These are phyloP conservation scores for Solanum pinnatisectum DNA, from an alignment of 257 asterid species.

Conservation along the genomic window DNA sequence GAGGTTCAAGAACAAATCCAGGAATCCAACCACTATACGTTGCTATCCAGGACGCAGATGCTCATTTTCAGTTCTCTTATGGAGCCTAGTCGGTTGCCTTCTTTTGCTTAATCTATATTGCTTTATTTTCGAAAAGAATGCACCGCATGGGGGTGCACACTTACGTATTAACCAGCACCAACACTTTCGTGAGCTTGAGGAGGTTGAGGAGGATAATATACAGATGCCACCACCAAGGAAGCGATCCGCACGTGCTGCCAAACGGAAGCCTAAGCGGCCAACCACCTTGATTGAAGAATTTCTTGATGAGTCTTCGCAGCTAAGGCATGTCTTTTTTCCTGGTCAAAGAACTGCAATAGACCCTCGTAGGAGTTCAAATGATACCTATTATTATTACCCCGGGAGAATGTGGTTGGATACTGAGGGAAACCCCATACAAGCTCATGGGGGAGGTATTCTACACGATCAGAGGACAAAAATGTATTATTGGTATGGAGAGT, in stretches of 20 bases:
- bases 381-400: slow-evolving; percentile 54
- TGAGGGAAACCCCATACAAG: slow-evolving; percentile 92
- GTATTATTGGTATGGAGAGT: slow-evolving; percentile 98
- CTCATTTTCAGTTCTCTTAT: slow-evolving; percentile 30
- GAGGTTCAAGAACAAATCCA: slow-evolving; percentile 66
- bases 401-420: slow-evolving; percentile 93
- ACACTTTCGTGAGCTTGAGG: slow-evolving; percentile 54
- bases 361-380: slow-evolving; percentile 42
- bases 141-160: slow-evolving; percentile 15
- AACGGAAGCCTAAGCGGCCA: slow-evolving; percentile 62
- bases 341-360: slow-evolving; percentile 42
- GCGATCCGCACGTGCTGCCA: slow-evolving; percentile 88
- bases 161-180: slow-evolving; percentile 19
- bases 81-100: slow-evolving; percentile 63
- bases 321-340: slow-evolving; percentile 83
- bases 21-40: slow-evolving; percentile 57
- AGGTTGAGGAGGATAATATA: slow-evolving; percentile 77
- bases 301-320: slow-evolving; percentile 78
- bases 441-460: slow-evolving; percentile 96
- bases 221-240: slow-evolving; percentile 70
- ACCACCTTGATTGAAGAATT: slow-evolving; percentile 73
- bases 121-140: slow-evolving; percentile 22
- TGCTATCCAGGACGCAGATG: slow-evolving; percentile 88
- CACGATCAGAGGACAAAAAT: slow-evolving; percentile 56
- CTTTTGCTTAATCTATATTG: slow-evolving; percentile 54